Evolutionary conservation across 164 flowering plant genomes (phyloP).

Genomic region (Aristolochia contorta): DNA sequence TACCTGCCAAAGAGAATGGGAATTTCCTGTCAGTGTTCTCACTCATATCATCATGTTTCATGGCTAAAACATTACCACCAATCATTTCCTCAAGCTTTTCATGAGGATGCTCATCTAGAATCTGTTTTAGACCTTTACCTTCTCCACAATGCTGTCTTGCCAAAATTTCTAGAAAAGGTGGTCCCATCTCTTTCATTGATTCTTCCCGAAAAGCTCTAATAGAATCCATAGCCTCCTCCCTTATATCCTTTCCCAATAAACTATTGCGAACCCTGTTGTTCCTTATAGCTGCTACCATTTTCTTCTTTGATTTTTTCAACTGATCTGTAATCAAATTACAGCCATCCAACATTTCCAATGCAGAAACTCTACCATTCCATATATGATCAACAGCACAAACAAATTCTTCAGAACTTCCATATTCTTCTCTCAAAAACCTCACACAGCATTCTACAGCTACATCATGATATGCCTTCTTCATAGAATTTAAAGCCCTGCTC

Average conservation of each 20-base stretch:
- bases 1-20: not conserved
- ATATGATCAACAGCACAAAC: conserved; percentile 37
- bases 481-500: conserved; percentile 13
- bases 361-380: conserved; percentile 41
- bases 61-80: too few species aligned
- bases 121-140: not conserved
- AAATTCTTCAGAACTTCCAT: conserved; percentile 15
- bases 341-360: conserved; percentile 18
- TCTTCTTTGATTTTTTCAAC: conserved; percentile 26
- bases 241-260: conserved; percentile 19
- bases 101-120: not conserved
- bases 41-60: not conserved
- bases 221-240: conserved; percentile 25
- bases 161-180: conserved; percentile 38
- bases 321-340: conserved; percentile 29
- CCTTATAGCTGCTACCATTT: conserved; percentile 39
- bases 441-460: conserved; percentile 50
- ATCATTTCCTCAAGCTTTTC: too few species aligned
- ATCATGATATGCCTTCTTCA: conserved; percentile 44
- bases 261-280: conserved; percentile 14
- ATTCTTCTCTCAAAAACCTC: conserved; percentile 21
- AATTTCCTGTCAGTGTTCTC: not conserved
- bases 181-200: conserved; percentile 42
- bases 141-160: conserved; percentile 6
- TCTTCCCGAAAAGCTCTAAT: conserved; percentile 34